These are phyloP conservation scores for Daldinia childiae DNA, from an alignment of 495 filamentous ascomycete species.

Conservation along the genomic window DNA sequence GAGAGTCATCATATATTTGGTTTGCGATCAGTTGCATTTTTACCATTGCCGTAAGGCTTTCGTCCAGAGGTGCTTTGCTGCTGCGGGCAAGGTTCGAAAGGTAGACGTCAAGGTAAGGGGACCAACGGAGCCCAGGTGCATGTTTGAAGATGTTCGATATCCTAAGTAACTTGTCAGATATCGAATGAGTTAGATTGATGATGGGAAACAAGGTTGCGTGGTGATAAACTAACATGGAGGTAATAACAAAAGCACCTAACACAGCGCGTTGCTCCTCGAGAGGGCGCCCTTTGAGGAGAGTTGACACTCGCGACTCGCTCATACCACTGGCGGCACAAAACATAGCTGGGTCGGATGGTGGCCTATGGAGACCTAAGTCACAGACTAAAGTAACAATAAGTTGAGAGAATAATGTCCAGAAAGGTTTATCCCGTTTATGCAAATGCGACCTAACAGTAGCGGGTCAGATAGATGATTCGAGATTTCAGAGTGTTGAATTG, in stretches of 20 bases:
- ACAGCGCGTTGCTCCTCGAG: not conserved
- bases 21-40: conserved; percentile 50
- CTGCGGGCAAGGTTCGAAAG: conserved; percentile 55
- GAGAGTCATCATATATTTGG: not conserved
- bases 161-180: conserved; percentile 37
- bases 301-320: not conserved
- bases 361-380: not conserved
- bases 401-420: not conserved
- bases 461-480: not conserved
- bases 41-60: conserved; percentile 59
- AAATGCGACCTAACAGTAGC: not conserved
- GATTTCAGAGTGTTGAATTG: not conserved
- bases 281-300: not conserved
- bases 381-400: not conserved
- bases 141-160: conserved; percentile 56
- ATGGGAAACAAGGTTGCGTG: not conserved
- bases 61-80: conserved; percentile 61
- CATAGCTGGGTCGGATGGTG: not conserved
- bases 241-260: not conserved
- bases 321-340: not conserved
- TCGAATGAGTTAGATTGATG: not conserved
- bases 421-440: not conserved
- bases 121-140: conserved; percentile 62
- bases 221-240: not conserved
- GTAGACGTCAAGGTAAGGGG: conserved; percentile 62